phyloP scores from a whole-genome alignment of 768 basidiomycete genomes.

The Hygrophorus russula region DNA sequence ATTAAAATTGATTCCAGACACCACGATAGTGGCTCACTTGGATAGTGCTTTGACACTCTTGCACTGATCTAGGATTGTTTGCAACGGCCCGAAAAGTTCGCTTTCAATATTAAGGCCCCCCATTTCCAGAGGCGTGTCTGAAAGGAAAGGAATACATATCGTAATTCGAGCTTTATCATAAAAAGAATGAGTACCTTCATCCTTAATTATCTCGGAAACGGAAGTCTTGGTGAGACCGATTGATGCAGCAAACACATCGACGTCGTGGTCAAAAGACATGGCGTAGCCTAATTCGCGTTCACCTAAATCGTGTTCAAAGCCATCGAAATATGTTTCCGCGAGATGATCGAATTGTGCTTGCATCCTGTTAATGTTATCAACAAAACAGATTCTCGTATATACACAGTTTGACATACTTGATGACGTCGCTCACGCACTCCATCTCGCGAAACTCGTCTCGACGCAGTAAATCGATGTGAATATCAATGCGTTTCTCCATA shows the following conservation, averaged over 20 bases:
- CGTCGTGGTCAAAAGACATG: conserved; percentile 75
- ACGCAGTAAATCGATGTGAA: conserved; percentile 76
- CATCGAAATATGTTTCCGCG: conserved; percentile 75
- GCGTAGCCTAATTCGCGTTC: conserved; percentile 84
- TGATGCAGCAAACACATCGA: conserved; percentile 90
- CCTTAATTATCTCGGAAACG: conserved; percentile 57
- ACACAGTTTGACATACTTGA: conserved; percentile 46
- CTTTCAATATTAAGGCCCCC: conserved; percentile 64
- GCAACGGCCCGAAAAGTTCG: conserved; percentile 75
- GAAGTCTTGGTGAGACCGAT: conserved; percentile 86
- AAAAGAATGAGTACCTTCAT: conserved; percentile 46
- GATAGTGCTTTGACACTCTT: conserved; percentile 72
- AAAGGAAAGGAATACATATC: neutral
- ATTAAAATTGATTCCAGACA: neutral
- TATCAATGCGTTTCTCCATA: conserved; percentile 86
- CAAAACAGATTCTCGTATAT: neutral
- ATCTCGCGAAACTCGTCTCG: conserved; percentile 88
- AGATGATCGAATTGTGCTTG: conserved; percentile 91
- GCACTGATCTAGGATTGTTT: conserved; percentile 72
- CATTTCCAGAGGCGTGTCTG: conserved; percentile 66
- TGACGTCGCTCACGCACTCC: conserved; percentile 86
- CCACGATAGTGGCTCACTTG: conserved; percentile 34
- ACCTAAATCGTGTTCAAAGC: conserved; percentile 77
- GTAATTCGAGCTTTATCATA: neutral
- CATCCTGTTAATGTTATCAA: conserved; percentile 41